Conservation (phyloP, 805 yeast species). For the Starmerella powellii region DNA sequence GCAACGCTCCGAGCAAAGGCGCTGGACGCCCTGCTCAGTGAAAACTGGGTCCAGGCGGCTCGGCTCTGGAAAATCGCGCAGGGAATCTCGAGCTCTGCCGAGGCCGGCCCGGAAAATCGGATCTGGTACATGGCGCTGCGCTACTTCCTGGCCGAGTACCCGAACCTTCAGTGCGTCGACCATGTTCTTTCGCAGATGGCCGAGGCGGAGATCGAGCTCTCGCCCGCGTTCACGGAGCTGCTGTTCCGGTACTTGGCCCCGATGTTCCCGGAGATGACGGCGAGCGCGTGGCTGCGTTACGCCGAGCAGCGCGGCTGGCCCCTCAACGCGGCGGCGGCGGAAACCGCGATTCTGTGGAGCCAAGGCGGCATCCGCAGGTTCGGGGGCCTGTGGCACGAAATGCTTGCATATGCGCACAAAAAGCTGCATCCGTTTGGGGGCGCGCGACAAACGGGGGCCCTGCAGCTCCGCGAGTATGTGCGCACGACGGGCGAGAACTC, state of each 20-base stretch:
- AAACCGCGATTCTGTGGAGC: background rate
- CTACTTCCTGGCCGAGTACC: constrained; percentile 10
- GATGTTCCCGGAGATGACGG: constrained; percentile 9
- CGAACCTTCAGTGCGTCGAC: constrained; percentile 8
- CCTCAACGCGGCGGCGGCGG: constrained; percentile 3
- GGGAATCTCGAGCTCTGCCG: background rate
- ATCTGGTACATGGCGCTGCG: constrained; percentile 13
- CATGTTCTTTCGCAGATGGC: constrained; percentile 10
- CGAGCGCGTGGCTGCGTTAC: constrained; percentile 15
- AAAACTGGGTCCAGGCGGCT: constrained; percentile 9
- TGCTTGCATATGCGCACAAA: no score
- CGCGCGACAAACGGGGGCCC: no score
- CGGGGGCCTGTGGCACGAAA: no score
- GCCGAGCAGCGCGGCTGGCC: constrained; percentile 19
- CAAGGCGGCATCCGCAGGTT: background rate
- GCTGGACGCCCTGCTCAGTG: constrained; percentile 4
- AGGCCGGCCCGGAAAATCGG: background rate
- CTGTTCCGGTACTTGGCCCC: constrained; percentile 15
- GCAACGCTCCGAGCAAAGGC: constrained; percentile 6
- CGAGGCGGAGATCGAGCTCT: background rate
- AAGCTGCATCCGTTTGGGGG: no score
- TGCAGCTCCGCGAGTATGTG: no score
- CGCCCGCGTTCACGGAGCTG: constrained; percentile 12
- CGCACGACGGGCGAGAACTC: no score
- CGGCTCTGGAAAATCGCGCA: constrained; percentile 4